Conservation (phyloP, 2,329 filamentous ascomycete species). For the Lachnellula arida region DNA sequence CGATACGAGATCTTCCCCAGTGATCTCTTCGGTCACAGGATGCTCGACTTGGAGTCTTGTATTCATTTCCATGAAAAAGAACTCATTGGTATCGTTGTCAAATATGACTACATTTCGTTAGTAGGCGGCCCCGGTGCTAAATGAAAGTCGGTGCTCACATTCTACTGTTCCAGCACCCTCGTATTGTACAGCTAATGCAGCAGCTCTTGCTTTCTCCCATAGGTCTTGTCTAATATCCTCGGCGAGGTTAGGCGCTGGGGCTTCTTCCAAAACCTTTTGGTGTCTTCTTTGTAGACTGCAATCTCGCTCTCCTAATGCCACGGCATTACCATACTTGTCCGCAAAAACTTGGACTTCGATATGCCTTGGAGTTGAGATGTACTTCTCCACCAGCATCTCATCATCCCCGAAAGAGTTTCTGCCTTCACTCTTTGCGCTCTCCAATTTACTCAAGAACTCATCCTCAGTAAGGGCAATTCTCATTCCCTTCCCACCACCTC, state of each 20-base stretch:
- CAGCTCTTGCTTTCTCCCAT: constrained; percentile 62
- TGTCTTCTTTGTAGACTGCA: constrained; percentile 84
- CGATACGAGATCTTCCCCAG: constrained; percentile 75
- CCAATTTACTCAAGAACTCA: constrained; percentile 67
- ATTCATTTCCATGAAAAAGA: constrained; percentile 81
- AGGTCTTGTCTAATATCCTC: constrained; percentile 54
- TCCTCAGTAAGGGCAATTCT: constrained; percentile 63
- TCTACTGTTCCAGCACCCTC: constrained; percentile 88
- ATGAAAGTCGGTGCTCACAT: constrained; percentile 56
- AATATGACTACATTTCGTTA: constrained; percentile 69
- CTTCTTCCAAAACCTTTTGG: constrained; percentile 89
- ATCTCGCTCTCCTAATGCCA: constrained; percentile 83
- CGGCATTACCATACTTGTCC: constrained; percentile 71
- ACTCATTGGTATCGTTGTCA: constrained; percentile 74
- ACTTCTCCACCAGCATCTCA: constrained; percentile 80
- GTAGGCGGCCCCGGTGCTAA: not conserved
- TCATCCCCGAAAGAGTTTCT: constrained; percentile 77
- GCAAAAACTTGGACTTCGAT: constrained; percentile 91
- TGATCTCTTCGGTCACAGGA: constrained; percentile 81
- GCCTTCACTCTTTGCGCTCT: constrained; percentile 70
- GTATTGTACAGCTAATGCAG: constrained; percentile 73
- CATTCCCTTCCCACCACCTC: constrained; percentile 82
- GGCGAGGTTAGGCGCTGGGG: constrained; percentile 67
- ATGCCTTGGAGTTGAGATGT: constrained; percentile 73
- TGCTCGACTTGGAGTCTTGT: constrained; percentile 95